Percentiles rank a stretch among this genome's conserved stretches.
Evolutionary conservation across 2,329 filamentous ascomycete species (phyloP).

Genomic region (Gaeumannomyces tritici): DNA sequence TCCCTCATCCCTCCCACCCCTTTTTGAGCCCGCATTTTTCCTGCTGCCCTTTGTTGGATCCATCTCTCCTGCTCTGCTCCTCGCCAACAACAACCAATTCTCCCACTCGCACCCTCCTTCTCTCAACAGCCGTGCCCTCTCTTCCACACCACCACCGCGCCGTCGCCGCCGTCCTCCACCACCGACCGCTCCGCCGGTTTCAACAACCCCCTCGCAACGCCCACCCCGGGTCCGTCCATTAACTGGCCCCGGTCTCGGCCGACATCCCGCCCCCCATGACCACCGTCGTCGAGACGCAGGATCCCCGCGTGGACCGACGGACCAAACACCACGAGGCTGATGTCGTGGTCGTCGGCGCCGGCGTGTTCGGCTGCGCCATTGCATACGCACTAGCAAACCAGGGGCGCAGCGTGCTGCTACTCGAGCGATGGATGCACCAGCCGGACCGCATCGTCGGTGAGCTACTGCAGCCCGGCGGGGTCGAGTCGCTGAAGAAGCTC

Average conservation of each 20-base stretch:
- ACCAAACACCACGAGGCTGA: conserved; percentile 58
- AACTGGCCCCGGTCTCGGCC: neutral
- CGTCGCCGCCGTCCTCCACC: neutral
- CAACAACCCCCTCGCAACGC: neutral
- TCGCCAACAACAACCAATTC: neutral
- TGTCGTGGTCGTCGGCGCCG: conserved; percentile 85
- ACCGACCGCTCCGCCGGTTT: neutral
- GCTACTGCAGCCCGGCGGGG: conserved; percentile 84
- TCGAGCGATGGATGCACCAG: conserved; percentile 84
- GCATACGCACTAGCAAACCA: conserved; percentile 80
- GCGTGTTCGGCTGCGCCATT: conserved; percentile 78
- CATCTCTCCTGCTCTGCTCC: neutral
- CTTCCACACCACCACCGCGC: neutral
- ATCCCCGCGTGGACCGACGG: conserved; percentile 27
- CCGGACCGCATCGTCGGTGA: conserved; percentile 95
- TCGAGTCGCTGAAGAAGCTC: conserved; percentile 68
- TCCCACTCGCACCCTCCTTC: neutral
- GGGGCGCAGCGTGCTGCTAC: conserved; percentile 79
- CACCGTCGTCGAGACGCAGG: conserved; percentile 1
- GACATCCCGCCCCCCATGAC: conserved; percentile 3
- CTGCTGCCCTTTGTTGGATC: neutral
- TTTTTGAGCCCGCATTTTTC: neutral
- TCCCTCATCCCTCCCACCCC: neutral
- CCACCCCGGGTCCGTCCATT: neutral
- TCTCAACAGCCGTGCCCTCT: neutral